Evolutionary conservation across 306 rosid genomes (phyloP), one percentile per base, ranked within the genome.

Genomic region (Begonia fuchsioides): DNA sequence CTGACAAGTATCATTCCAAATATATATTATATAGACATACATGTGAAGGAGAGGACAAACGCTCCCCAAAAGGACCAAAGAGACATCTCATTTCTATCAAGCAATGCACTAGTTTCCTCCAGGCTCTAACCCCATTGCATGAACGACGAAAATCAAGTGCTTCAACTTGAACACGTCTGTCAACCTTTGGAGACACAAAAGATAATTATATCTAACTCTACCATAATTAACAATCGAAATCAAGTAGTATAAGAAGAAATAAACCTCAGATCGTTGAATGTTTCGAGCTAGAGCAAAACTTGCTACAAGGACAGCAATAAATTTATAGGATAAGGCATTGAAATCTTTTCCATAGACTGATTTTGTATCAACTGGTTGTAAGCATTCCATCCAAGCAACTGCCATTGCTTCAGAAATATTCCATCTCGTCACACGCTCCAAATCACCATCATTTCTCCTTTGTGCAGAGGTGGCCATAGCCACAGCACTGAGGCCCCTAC

Each of bases 401-500:
- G 73, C 98, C 98, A 81, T 90, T 53, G 98, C 95, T 82, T 90
- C 98, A 59, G 83, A 66, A 55, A 76, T 43, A 71, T 53, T 90
- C 98, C 98, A 90, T 67, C 95, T 76, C 73, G 55, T 67, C 63
- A 77, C 95, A 38, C 95, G 95, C 52, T 85, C 94, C 80, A 59
- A 67, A 72, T 90, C 95, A 69, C 95, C 62, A 49, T 68, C 76
- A 68, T 16, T 82, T 70, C 98, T 77, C 71, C 98, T 52, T 63
- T 85, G 94, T 51, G 93, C 86, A 65, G 98, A 90, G 17, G 98
- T 90, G 65, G 98, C 98, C 98, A 90, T 90, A 51, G 98, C 98
- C 62, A 90, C 87, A 46, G 98, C 98, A 67, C 93, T 82, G 54
- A 90, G 95, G 56, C 98, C 98, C 71, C 95, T 76, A 60, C 98